Evolutionary conservation across 805 yeast genomes (phyloP).

Genomic region (Nakazawaea molendinolei): DNA sequence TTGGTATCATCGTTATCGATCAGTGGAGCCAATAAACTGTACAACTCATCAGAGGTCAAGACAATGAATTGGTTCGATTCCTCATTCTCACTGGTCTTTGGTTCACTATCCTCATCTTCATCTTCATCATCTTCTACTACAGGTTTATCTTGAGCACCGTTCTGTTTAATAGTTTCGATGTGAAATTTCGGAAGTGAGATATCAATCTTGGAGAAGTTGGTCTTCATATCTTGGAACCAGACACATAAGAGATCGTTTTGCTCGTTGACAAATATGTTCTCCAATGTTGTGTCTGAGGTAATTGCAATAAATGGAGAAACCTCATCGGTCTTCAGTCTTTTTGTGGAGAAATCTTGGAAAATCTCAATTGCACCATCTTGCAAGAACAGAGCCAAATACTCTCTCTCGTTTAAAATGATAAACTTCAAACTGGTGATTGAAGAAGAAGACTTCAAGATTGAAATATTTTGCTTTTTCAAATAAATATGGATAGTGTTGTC

Average conservation of each 20-base stretch:
- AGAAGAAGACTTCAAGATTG: constrained; percentile 29
- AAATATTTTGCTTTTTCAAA: constrained; percentile 23
- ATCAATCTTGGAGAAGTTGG: constrained; percentile 18
- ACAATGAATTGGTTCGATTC: constrained; percentile 16
- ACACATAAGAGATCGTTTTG: constrained; percentile 31
- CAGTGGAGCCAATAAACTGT: constrained; percentile 18
- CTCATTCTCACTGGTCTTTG: constrained; percentile 13
- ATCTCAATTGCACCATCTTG: constrained; percentile 27
- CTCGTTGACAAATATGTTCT: constrained; percentile 25
- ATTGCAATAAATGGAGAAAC: constrained; percentile 17
- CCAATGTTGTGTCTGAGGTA: constrained; percentile 20
- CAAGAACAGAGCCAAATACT: constrained; percentile 24
- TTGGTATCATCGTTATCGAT: constrained; percentile 19
- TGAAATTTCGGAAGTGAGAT: constrained; percentile 9
- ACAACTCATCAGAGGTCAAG: constrained; percentile 19
- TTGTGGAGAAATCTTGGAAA: constrained; percentile 16
- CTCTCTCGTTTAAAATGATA: constrained; percentile 15
- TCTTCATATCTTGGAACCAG: constrained; percentile 28
- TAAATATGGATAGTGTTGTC: constrained; percentile 28
- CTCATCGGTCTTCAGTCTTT: constrained; percentile 8
- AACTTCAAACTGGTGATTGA: constrained; percentile 23
- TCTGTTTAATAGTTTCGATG: constrained; percentile 12
- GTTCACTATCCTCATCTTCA: constrained; percentile 13
- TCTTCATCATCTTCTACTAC: constrained; percentile 22
- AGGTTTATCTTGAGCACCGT: constrained; percentile 15